Evolutionary conservation across 164 flowering plant species (phyloP), one percentile per base, ranked within the genome.

Genomic region (Piper longum): DNA sequence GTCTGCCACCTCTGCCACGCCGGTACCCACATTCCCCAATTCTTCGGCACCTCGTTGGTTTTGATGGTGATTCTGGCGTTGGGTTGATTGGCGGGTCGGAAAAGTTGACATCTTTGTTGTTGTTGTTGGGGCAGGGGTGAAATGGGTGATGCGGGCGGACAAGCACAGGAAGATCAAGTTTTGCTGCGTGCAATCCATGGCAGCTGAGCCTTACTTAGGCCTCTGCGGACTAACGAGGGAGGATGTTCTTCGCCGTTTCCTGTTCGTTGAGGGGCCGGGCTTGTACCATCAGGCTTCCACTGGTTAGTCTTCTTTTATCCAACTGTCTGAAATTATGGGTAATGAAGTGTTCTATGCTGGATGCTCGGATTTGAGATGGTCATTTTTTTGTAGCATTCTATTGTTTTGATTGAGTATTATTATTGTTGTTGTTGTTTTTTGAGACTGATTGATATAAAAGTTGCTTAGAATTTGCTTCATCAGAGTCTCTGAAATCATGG

Each of bases 1-100:
- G 90, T 87, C 64, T 91, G 98, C 77, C 96, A 82, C 72, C 95
- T 91, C 72, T 91, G 98, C 68, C 95, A 88, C 74, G 36, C 69
- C 7, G 95, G 96, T 91, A 69, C 3, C 5, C 7, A 58, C 6
- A 12, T 4, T 26, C 36, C 36, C 36, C 61, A 7, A 19, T 4
- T 5, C 56, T 64, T 8, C 12, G 17, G 5, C 16, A 5, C 41
- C 16, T n/a, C 56, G 19, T 9, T 13, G 9, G 41, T 48, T 7
- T n/a, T 57, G 17, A 17, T 48, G 8, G 59, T 9, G 61, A 26
- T 41, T 59, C 17, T 59, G 7, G 4, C 41, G 40, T 40, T 59
- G 3, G 7, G 59, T 36, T 39, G 36, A 19, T 62, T 19, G 5
- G 6, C 11, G n/a, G 61, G 36, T 17, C 7, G 16, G 17, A 3